These are phyloP conservation scores for Saussurea involucrata DNA, from an alignment of 129 eudicot species.

Conservation along the genomic window DNA sequence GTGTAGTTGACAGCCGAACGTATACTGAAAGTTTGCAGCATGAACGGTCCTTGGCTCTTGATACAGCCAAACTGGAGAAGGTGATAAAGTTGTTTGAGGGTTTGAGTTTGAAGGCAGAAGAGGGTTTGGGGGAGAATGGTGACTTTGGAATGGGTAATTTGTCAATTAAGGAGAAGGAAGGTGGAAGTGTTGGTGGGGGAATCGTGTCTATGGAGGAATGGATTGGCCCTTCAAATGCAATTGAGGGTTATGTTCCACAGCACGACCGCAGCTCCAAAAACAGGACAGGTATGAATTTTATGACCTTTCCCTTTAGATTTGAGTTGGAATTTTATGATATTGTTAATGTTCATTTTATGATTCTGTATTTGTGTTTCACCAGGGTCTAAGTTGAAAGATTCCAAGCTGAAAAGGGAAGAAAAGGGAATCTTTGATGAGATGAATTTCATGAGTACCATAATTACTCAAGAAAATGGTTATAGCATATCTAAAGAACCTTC, in stretches of 20 bases:
- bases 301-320: neutral
- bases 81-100: slow-evolving; percentile 54
- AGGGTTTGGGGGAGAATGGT: slow-evolving; percentile 32
- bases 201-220: slow-evolving; percentile 63
- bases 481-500: slow-evolving; percentile 45
- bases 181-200: slow-evolving; percentile 28
- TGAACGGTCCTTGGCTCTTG: slow-evolving; percentile 56
- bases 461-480: slow-evolving; percentile 58
- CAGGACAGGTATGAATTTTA: slow-evolving; percentile 13
- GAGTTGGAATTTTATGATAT: neutral
- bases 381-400: slow-evolving; percentile 45
- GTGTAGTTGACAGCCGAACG: slow-evolving; percentile 66
- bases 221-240: slow-evolving; percentile 87
- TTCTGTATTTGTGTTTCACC: slow-evolving; percentile 33
- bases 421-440: slow-evolving; percentile 33
- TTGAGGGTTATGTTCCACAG: slow-evolving; percentile 90
- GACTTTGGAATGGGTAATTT: slow-evolving; percentile 44
- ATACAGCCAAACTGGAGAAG: slow-evolving; percentile 44
- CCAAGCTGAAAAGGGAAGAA: slow-evolving; percentile 28
- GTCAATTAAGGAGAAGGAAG: slow-evolving; percentile 65
- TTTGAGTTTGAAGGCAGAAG: too few relatives aligned
- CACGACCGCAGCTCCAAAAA: slow-evolving; percentile 25
- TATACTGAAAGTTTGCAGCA: slow-evolving; percentile 60
- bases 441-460: slow-evolving; percentile 66
- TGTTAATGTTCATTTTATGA: slow-evolving; percentile 1